Evolutionary conservation across 2,329 filamentous ascomycete genomes (phyloP).

Genomic region (Diaporthe citriasiana): DNA sequence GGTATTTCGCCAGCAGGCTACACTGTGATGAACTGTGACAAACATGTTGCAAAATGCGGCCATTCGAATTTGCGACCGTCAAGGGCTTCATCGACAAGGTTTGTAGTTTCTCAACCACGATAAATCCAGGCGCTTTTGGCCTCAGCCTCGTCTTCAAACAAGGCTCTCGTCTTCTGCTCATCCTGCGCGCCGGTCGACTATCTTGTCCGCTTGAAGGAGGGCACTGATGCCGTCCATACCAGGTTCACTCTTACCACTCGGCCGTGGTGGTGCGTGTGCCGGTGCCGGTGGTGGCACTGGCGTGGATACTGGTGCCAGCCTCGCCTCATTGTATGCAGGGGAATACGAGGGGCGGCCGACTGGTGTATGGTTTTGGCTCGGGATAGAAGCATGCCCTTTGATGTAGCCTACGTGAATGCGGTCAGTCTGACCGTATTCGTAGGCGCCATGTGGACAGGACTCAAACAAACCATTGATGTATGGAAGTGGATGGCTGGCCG

Average conservation of each 20-base stretch:
- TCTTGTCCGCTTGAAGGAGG: constrained; percentile 70
- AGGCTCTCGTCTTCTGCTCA: neutral
- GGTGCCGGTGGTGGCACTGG: constrained; percentile 15
- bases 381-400: constrained; percentile 32
- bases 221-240: constrained; percentile 71
- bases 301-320: constrained; percentile 40
- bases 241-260: constrained; percentile 48
- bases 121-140: neutral
- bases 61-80: neutral
- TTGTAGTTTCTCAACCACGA: neutral
- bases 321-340: constrained; percentile 19
- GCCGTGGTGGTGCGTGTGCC: constrained; percentile 34
- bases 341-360: constrained; percentile 37
- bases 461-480: constrained; percentile 42
- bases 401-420: constrained; percentile 45
- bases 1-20: neutral
- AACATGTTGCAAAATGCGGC: neutral
- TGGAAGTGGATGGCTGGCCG: constrained; percentile 34
- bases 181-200: constrained; percentile 62
- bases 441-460: neutral
- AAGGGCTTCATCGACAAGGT: neutral
- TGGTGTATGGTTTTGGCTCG: constrained; percentile 2
- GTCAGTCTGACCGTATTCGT: neutral
- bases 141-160: neutral
- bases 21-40: neutral